A percentile compares a stretch with the other conserved stretches of the same genome.
These are phyloP conservation scores for Termitomyces sp. DNA, from an alignment of 768 basidiomycete species.

Conservation along the genomic window DNA sequence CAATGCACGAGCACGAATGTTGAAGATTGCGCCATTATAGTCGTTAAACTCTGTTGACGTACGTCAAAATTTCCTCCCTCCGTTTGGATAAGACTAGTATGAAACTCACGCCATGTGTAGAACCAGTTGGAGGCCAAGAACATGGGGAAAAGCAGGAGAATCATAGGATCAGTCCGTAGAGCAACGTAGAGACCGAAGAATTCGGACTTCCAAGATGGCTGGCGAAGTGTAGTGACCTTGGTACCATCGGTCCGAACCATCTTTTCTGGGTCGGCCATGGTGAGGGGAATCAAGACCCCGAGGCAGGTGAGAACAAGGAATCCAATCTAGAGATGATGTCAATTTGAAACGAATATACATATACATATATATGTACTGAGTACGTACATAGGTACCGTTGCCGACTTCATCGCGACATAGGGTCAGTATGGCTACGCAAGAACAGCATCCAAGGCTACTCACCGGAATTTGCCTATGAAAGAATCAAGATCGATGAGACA, in stretches of 20 bases:
- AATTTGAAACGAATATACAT: neutral
- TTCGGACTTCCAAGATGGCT: constrained; percentile 80
- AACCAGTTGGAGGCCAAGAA: constrained; percentile 85
- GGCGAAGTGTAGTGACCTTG: constrained; percentile 51
- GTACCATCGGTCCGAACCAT: constrained; percentile 76
- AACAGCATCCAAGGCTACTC: constrained; percentile 8
- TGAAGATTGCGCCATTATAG: constrained; percentile 73
- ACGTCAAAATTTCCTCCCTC: neutral
- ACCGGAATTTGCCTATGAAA: constrained; percentile 33
- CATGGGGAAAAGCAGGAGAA: constrained; percentile 79
- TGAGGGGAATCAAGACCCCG: constrained; percentile 57
- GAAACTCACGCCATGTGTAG: constrained; percentile 70
- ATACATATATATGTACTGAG: neutral
- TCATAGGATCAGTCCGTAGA: constrained; percentile 62
- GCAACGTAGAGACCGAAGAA: constrained; percentile 63
- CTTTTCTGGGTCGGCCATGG: constrained; percentile 67
- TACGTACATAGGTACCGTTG: constrained; percentile 71
- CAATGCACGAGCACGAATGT: constrained; percentile 70
- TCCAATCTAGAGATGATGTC: constrained; percentile 46
- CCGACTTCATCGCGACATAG: constrained; percentile 36
- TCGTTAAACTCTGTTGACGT: constrained; percentile 61
- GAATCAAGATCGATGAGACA: constrained; percentile 12
- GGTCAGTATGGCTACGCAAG: neutral
- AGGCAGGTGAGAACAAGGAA: constrained; percentile 70
- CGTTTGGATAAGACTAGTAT: neutral